Base-by-base conservation (phyloP, 1,284 basidiomycete genomes). In the Sparassis latifolia region DNA sequence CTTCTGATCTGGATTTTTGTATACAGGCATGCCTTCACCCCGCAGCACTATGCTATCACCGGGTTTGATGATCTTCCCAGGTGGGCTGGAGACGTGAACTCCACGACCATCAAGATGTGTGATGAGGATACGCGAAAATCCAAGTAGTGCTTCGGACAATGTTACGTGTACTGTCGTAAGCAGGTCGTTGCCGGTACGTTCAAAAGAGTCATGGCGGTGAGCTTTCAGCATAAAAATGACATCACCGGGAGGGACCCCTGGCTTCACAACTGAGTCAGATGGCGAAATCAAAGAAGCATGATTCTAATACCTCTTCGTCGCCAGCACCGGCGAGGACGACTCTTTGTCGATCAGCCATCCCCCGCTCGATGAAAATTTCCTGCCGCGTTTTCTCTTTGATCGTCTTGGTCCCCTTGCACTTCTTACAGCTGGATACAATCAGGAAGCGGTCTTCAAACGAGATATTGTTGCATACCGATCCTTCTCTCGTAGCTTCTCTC, bases 101-200 rank as follows among this genome's bases (percentile, higher is more conserved):
- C 92, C 92, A 10, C 91, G 82, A 2, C 92, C 92, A 64, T 97
- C 93, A 30, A 97, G 76, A 66, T 97, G 93, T 10, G 85, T 89
- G 50, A 97, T 71, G 20, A 95, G 70, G 55, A 96, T 84, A 27
- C 93, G 82, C 48, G 84, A 87, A 69, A 97, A 93, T 12, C 93
- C 93, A 44, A 95, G 78, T 7, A 97, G 76, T 2, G 93, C 89
- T 69, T 97, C 94, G 4, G 92, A 94, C n/a, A 97, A 74, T 1
- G 89, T 92, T 53, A 97, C 85, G 39, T 80, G 81, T 48, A 91
- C 82, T 33, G 78, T 84, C 1, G 88, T 82, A 37, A 91, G 72
- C 30, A 94, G 73, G 62, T 93, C 86, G 55, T 83, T 82, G 33
- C 86, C 86, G 12, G 84, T 82, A 33, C 92, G 83, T 60, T 89